Conservation (phyloP, 139 green algal species). For the Nannochloris sp. region DNA sequence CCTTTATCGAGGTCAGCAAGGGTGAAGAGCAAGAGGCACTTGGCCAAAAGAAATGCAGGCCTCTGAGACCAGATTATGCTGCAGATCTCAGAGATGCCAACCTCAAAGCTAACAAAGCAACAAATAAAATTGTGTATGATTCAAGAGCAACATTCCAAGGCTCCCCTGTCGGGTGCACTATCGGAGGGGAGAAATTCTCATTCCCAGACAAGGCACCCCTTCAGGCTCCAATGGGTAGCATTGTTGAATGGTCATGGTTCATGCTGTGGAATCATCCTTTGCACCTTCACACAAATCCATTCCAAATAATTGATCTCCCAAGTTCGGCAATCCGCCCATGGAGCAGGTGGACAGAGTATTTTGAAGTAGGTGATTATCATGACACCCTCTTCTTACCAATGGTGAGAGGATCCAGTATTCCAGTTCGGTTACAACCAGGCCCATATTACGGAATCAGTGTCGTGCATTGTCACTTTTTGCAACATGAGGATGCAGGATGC, state of each 20-base stretch:
- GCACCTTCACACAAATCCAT: conserved; percentile 3
- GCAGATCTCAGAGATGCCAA: conserved; percentile 3
- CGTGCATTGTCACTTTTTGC: conserved; percentile 1
- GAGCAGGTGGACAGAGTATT: conserved; percentile 1
- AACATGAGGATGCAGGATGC: conserved; percentile 1
- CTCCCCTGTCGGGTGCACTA: neutral
- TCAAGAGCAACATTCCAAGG: neutral
- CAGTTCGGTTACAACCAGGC: neutral
- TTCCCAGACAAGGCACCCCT: neutral
- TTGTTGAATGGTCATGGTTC: neutral
- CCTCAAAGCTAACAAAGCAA: neutral
- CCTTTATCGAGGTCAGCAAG: neutral
- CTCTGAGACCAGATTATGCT: neutral
- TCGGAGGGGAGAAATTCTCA: conserved; percentile 1
- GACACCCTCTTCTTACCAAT: conserved; percentile 2
- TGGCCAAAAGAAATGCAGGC: conserved; percentile 1
- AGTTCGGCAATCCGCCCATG: neutral
- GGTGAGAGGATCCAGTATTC: neutral
- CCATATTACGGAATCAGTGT: neutral
- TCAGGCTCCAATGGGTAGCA: neutral
- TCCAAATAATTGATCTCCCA: neutral
- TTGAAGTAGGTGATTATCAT: conserved; percentile 1
- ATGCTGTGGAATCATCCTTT: neutral
- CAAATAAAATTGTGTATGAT: neutral
- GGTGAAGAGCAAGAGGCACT: neutral